Evolutionary conservation across 305 asterid species (phyloP).

Genomic region (Nicotiana rustica): DNA sequence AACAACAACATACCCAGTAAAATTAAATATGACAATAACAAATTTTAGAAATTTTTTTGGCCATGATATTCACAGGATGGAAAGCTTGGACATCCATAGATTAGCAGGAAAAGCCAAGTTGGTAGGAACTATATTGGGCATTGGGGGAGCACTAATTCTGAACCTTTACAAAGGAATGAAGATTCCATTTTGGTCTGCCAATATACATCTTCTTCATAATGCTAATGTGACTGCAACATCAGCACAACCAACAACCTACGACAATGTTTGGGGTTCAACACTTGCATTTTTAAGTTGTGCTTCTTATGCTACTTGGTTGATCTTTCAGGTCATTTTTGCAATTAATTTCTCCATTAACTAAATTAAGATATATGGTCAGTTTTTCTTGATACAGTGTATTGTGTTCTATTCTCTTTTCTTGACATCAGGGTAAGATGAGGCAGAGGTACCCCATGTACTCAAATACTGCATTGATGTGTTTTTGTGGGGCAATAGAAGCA

Average conservation of each 20-base stretch:
- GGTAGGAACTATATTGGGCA: constrained; percentile 41
- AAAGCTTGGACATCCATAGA: constrained; percentile 33
- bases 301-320: constrained; percentile 46
- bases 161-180: constrained; percentile 42
- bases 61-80: constrained; percentile 39
- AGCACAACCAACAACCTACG: neutral
- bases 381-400: neutral
- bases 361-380: neutral
- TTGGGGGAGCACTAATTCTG: constrained; percentile 43
- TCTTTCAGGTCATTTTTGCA: constrained; percentile 41
- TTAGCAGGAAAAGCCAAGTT: constrained; percentile 42
- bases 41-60: neutral
- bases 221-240: neutral
- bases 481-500: constrained; percentile 40
- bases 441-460: constrained; percentile 42
- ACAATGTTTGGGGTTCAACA: constrained; percentile 37
- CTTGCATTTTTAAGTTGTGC: constrained; percentile 42
- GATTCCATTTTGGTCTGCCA: constrained; percentile 37
- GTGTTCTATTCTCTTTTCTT: neutral
- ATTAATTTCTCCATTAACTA: neutral
- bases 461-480: constrained; percentile 40
- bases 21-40: too few species aligned
- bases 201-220: constrained; percentile 35
- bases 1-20: too few species aligned
- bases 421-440: constrained; percentile 41